A percentile compares a stretch with the other conserved stretches of the same genome.
phyloP scores from a whole-genome alignment of 176 grass and related monocot species.

The Bolboschoenus planiculmis region DNA sequence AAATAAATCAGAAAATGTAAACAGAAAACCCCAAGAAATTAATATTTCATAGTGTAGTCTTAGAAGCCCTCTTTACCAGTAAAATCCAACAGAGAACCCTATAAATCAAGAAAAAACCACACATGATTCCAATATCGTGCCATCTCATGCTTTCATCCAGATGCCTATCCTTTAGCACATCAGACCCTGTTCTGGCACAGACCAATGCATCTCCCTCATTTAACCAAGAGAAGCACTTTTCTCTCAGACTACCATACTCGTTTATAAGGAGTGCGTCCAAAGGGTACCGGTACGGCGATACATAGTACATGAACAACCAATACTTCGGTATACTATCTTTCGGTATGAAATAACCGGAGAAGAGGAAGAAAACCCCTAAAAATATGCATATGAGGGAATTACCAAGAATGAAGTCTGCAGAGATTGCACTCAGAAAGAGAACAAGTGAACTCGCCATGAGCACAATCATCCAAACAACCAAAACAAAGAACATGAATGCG shows the following conservation, averaged over 20 bases:
- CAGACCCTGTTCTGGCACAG: constrained; percentile 42
- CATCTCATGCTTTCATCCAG: constrained; percentile 57
- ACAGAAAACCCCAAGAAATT: not conserved
- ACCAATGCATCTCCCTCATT: not conserved
- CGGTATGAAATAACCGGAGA: constrained; percentile 94
- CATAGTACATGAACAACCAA: constrained; percentile 88
- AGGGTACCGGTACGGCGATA: constrained; percentile 84
- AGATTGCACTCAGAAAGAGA: constrained; percentile 76
- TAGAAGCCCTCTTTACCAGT: constrained; percentile 65
- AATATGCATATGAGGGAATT: constrained; percentile 80
- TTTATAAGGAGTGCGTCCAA: constrained; percentile 82
- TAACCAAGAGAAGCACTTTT: constrained; percentile 49
- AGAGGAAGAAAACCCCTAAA: constrained; percentile 83
- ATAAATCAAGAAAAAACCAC: constrained; percentile 64
- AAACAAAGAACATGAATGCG: constrained; percentile 60
- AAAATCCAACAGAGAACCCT: constrained; percentile 79
- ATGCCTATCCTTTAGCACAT: constrained; percentile 58
- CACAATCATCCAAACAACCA: constrained; percentile 81
- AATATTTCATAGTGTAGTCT: constrained; percentile 59
- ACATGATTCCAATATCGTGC: constrained; percentile 68
- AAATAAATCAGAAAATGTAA: not conserved
- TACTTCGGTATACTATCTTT: constrained; percentile 78
- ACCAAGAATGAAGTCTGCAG: constrained; percentile 72
- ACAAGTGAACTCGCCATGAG: constrained; percentile 86
- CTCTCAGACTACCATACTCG: constrained; percentile 44